Evolutionary conservation across 2,329 filamentous ascomycete species (phyloP).

Genomic region (Lomentospora prolificans): DNA sequence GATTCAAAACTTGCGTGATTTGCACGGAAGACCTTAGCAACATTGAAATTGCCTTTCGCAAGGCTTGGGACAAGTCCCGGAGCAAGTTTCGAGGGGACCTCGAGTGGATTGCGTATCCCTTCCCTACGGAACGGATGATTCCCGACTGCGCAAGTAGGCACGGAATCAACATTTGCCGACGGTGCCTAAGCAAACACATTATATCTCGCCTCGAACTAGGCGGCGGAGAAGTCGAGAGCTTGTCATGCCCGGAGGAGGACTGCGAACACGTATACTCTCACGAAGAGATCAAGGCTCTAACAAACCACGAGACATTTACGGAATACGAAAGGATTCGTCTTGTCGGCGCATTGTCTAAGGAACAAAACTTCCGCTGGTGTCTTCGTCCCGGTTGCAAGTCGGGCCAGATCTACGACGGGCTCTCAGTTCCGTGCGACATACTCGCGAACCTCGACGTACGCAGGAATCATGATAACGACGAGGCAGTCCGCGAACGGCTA

Average conservation of each 20-base stretch:
- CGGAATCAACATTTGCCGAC: conserved; percentile 11
- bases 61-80: background rate
- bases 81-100: conserved; percentile 9
- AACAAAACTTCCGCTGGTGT: conserved; percentile 17
- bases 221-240: background rate
- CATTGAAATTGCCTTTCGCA: background rate
- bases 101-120: conserved; percentile 6
- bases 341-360: conserved; percentile 1
- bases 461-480: background rate
- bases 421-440: background rate
- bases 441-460: background rate
- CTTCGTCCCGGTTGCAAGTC: conserved; percentile 15
- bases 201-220: conserved; percentile 11
- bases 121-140: conserved; percentile 9
- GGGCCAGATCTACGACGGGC: conserved; percentile 15
- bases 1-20: conserved; percentile 9
- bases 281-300: conserved; percentile 10
- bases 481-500: background rate
- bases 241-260: conserved; percentile 10
- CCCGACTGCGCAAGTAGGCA: conserved; percentile 11
- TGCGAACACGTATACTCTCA: conserved; percentile 13
- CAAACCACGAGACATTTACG: conserved; percentile 7
- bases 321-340: conserved; percentile 12
- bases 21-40: conserved; percentile 12
- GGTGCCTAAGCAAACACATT: conserved; percentile 12